Percentiles rank a stretch among this genome's conserved stretches.
phyloP scores from a whole-genome alignment of 345 rosid species.

The Cardamine chenopodiifolia region DNA sequence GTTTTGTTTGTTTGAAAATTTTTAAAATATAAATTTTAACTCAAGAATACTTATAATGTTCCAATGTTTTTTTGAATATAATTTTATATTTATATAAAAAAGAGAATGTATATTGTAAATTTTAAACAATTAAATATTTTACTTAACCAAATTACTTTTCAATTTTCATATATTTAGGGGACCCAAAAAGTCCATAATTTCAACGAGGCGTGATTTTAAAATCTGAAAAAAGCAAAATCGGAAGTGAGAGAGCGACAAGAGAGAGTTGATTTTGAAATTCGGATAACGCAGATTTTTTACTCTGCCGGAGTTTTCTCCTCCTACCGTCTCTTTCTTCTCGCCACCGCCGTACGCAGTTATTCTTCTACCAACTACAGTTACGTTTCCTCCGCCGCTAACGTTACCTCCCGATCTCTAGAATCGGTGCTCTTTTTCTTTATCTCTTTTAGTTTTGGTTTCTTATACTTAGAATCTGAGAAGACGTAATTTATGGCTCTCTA shows the following conservation, averaged over 20 bases:
- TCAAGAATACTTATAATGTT: too few relatives aligned
- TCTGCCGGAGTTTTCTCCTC: slow-evolving; percentile 24
- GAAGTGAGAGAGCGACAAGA: slow-evolving; percentile 1
- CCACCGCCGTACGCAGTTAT: neutral
- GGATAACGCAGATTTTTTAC: slow-evolving; percentile 24
- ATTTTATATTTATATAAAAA: too few relatives aligned
- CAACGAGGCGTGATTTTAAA: slow-evolving; percentile 16
- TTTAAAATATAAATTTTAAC: too few relatives aligned
- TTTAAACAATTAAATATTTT: neutral
- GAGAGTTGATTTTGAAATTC: slow-evolving; percentile 34
- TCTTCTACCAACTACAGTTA: neutral
- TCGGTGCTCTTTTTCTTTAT: neutral
- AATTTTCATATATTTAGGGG: neutral
- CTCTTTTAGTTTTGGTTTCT: slow-evolving; percentile 4
- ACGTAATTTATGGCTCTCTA: neutral
- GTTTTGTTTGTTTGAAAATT: too few relatives aligned
- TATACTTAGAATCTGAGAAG: slow-evolving; percentile 10
- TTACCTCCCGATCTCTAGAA: slow-evolving; percentile 28
- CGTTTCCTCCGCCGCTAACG: slow-evolving; percentile 26
- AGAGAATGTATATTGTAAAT: neutral
- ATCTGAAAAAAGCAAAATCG: slow-evolving; percentile 5
- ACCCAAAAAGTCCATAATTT: slow-evolving; percentile 5
- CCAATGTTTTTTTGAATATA: too few relatives aligned
- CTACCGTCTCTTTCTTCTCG: slow-evolving; percentile 20
- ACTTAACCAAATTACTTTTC: neutral